Conservation (phyloP, 2,329 filamentous ascomycete genomes). For the Fusarium compactum region DNA sequence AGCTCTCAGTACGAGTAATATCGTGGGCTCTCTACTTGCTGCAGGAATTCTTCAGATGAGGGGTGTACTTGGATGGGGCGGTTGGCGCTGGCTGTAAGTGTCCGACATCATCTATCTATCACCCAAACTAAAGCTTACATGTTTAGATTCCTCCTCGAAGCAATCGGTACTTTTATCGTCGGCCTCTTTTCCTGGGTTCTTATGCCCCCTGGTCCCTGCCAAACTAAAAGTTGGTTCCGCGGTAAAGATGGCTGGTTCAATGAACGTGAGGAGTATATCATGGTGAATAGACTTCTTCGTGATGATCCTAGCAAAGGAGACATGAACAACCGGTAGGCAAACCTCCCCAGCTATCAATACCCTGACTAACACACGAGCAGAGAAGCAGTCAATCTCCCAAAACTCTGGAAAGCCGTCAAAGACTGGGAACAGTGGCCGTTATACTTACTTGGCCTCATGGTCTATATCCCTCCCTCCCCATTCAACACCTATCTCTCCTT, state of each 20-base stretch:
- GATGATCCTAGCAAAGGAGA: constrained; percentile 72
- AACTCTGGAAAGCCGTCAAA: constrained; percentile 63
- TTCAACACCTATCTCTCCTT: constrained; percentile 60
- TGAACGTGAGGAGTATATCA: constrained; percentile 70
- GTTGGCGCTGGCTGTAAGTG: constrained; percentile 56
- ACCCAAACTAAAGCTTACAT: not conserved
- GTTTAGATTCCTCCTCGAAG: constrained; percentile 64
- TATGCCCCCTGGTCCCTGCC: constrained; percentile 60
- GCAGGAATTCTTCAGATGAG: constrained; percentile 55
- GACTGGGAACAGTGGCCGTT: constrained; percentile 72
- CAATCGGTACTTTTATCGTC: constrained; percentile 56
- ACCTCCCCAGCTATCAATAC: fast-evolving
- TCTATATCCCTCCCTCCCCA: constrained; percentile 58
- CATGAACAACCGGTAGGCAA: constrained; percentile 66
- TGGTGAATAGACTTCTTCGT: constrained; percentile 70
- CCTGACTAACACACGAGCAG: constrained; percentile 48
- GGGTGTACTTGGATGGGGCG: constrained; percentile 53
- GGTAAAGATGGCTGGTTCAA: constrained; percentile 72
- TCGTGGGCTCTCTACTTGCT: constrained; percentile 64
- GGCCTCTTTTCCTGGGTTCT: constrained; percentile 59
- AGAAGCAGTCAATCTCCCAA: constrained; percentile 48
- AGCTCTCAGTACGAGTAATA: constrained; percentile 68
- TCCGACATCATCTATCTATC: no score
- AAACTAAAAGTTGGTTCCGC: constrained; percentile 68
- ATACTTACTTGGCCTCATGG: constrained; percentile 61